These are phyloP conservation scores for Acanthamoeba castellanii DNA, from an alignment of 208 protist species.

Conservation along the genomic window DNA sequence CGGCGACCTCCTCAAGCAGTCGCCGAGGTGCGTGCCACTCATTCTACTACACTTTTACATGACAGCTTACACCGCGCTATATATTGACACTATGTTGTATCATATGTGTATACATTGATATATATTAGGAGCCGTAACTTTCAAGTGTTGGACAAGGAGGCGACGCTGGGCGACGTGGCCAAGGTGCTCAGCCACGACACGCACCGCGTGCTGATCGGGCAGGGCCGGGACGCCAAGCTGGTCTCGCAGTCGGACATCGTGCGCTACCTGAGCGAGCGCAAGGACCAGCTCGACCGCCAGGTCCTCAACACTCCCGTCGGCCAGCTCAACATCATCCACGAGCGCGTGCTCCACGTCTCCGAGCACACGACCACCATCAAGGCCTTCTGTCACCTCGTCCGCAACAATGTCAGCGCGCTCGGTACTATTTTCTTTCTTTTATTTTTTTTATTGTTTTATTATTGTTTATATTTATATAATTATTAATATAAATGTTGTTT, in stretches of 20 bases:
- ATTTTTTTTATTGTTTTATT: not conserved
- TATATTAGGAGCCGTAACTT: not conserved
- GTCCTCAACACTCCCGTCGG: not conserved
- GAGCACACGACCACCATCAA: not conserved
- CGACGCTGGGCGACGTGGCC: not conserved
- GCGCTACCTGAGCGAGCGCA: conserved; percentile 48
- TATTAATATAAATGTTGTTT: not conserved
- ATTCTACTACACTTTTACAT: no score
- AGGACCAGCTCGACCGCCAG: not conserved
- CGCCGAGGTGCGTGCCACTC: not conserved
- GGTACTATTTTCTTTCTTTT: not conserved
- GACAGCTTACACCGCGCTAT: no score
- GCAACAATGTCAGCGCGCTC: not conserved
- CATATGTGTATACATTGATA: not conserved
- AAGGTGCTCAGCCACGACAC: not conserved
- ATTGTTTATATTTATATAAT: not conserved
- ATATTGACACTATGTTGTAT: no score
- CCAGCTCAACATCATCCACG: conserved; percentile 23
- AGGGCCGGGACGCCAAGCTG: conserved; percentile 21
- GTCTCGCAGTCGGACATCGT: conserved; percentile 45
- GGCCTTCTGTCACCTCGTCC: not conserved
- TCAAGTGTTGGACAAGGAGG: conserved; percentile 20
- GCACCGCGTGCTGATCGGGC: conserved; percentile 11
- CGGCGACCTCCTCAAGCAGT: not conserved
- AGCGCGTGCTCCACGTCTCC: not conserved